These are phyloP conservation scores for Astrothelium subdiscretum DNA, from an alignment of 495 filamentous ascomycete species.

Conservation along the genomic window DNA sequence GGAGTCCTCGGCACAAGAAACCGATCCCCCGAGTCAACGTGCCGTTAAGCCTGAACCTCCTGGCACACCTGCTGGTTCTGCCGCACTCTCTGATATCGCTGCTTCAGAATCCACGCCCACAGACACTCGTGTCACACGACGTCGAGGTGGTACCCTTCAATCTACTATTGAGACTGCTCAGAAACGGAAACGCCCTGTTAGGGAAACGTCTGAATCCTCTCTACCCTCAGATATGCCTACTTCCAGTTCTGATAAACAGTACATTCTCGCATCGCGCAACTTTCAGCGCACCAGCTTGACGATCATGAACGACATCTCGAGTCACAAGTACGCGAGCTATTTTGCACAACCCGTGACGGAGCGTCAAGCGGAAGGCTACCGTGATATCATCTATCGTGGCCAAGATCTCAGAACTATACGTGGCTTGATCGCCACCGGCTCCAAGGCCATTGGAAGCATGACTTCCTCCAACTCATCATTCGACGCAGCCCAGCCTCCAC, in stretches of 20 bases:
- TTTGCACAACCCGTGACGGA: conserved; percentile 78
- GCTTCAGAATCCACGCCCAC: conserved; percentile 13
- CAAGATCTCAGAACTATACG: conserved; percentile 85
- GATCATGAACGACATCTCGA: conserved; percentile 73
- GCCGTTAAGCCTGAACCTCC: conserved; percentile 58
- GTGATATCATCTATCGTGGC: conserved; percentile 70
- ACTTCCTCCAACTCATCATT: conserved; percentile 33
- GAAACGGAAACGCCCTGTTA: conserved; percentile 30
- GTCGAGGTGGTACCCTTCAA: conserved; percentile 21
- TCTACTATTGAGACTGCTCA: conserved; percentile 10
- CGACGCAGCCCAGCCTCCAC: conserved; percentile 20
- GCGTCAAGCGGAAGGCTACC: conserved; percentile 77
- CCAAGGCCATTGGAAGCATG: conserved; percentile 54
- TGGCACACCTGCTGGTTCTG: conserved; percentile 40
- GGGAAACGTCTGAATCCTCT: conserved; percentile 31
- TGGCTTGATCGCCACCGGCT: conserved; percentile 67
- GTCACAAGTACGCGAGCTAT: conserved; percentile 77
- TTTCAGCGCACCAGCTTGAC: conserved; percentile 67
- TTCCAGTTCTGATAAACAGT: not conserved
- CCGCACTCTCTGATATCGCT: conserved; percentile 21
- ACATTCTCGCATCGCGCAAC: conserved; percentile 39
- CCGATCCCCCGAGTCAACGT: conserved; percentile 29
- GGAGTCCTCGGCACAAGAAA: conserved; percentile 37
- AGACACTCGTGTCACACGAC: conserved; percentile 17
- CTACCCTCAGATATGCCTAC: conserved; percentile 7